Evolutionary conservation across 495 filamentous ascomycete species (phyloP), one percentile per base, ranked within the genome.

Genomic region (Xylaria curta): DNA sequence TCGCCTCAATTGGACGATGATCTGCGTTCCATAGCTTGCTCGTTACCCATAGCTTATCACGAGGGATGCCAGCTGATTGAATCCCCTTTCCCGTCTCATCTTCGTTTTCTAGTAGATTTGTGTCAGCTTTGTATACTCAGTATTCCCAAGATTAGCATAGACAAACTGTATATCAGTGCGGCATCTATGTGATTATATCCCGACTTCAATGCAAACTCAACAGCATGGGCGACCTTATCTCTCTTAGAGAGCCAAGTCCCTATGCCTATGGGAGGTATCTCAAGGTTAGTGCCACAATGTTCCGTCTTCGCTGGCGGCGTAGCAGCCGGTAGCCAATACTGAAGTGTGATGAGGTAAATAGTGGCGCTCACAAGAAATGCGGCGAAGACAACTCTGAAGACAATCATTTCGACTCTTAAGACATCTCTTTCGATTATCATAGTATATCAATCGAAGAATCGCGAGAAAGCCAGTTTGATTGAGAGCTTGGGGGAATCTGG

Each of bases 1-100:
- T 80, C 3, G 91, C 91, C 58, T 89, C 88, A 36, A 89, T 85
- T 1, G 89, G 87, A 64, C 89, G 87, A 72, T 93, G 91, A 72
- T 88, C 85, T 60, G 88, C 87, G 79, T 89, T 91, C 90, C 90
- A 93, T 21, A 93, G 79, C 79, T 93, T 93, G 68, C 84, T 88
- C 4, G 90, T 91, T n/a, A 93, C 81, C 82, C 91, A 93, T 69
- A 92, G 78, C 44, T 92, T 82, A 21, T 86, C 78, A 47, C 91
- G 87, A 26, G 86, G 82, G n/a, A 90, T 76, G 33, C 83, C 82
- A 59, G 85, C 84, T 36, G 87, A 83, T 46, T 82, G 82, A 78
- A 92, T 89, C 33, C 85, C 90, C 28, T 82, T 75, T 7, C 90
- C 90, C 8, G 87, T 75, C 47, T 76, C n/a, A 9, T 74, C 68